Conservation (phyloP, 1,284 basidiomycete species). For the Schizopora paradoxa region DNA sequence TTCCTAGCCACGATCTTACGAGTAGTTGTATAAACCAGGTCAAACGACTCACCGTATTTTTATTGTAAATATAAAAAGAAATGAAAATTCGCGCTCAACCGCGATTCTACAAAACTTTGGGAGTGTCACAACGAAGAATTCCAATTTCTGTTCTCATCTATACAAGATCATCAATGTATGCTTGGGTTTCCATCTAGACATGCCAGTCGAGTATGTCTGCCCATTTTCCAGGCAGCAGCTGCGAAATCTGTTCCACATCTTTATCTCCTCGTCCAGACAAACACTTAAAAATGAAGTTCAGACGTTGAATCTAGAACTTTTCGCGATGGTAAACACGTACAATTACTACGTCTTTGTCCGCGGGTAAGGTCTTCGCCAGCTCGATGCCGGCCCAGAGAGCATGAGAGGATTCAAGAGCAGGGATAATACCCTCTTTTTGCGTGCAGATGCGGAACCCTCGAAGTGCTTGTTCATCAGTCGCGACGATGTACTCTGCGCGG, state of each 20-base stretch:
- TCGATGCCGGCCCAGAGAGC: conserved; percentile 91
- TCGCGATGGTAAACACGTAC: conserved; percentile 42
- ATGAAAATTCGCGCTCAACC: conserved; percentile 17
- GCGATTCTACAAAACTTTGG: not conserved
- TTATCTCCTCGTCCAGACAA: conserved; percentile 91
- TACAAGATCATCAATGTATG: not conserved
- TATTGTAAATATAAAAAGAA: conserved; percentile 7
- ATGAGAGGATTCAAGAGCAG: conserved; percentile 93
- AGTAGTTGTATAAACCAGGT: conserved; percentile 12
- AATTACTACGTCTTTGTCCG: conserved; percentile 86
- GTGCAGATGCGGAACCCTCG: conserved; percentile 90
- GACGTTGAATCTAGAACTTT: conserved; percentile 3
- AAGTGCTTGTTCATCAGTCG: conserved; percentile 91
- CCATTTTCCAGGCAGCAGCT: conserved; percentile 81
- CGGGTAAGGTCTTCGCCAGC: conserved; percentile 79
- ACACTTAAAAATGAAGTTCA: conserved; percentile 44
- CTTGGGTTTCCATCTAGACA: conserved; percentile 27
- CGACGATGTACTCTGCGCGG: conserved; percentile 88
- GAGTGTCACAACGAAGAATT: not conserved
- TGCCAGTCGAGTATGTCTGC: conserved; percentile 89
- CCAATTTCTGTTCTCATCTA: not conserved
- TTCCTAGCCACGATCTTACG: not conserved
- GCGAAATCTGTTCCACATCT: conserved; percentile 88
- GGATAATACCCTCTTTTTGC: conserved; percentile 96
- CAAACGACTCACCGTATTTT: conserved; percentile 6